A percentile compares a stretch with the other conserved stretches of the same genome.
phyloP scores from a whole-genome alignment of 768 basidiomycete species.

The Phallus indusiatus region DNA sequence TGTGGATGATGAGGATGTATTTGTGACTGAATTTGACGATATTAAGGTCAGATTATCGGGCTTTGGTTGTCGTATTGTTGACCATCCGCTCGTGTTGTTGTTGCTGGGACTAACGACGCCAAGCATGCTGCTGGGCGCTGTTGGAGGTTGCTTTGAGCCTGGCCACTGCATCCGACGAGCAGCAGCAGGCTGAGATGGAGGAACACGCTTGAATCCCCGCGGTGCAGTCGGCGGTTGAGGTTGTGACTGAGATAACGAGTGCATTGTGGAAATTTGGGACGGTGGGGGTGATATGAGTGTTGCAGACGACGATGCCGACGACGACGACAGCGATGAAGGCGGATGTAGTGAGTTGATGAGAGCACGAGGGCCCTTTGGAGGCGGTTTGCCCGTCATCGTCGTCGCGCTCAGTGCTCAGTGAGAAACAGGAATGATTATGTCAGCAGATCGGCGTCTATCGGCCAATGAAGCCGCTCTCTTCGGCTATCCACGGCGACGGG shows the following conservation, averaged over 20 bases:
- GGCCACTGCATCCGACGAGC: background rate
- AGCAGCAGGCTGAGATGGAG: background rate
- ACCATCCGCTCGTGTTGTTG: slow-evolving; percentile 9
- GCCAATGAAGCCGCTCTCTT: background rate
- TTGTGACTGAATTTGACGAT: slow-evolving; percentile 19
- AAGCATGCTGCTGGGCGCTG: background rate
- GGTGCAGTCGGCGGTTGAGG: slow-evolving; percentile 17
- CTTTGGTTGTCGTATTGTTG: slow-evolving; percentile 10
- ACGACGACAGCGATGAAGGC: slow-evolving; percentile 13
- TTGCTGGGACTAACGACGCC: background rate
- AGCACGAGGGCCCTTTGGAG: slow-evolving; percentile 66
- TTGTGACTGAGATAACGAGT: slow-evolving; percentile 19
- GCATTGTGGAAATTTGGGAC: slow-evolving; percentile 24
- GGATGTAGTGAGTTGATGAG: slow-evolving; percentile 42
- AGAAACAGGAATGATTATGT: background rate
- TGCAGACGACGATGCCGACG: slow-evolving; percentile 12
- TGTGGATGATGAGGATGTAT: background rate
- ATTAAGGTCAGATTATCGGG: slow-evolving; percentile 18
- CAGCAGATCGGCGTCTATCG: background rate
- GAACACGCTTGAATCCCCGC: background rate
- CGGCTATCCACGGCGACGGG: background rate
- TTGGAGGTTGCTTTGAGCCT: background rate
- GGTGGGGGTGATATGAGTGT: slow-evolving; percentile 23
- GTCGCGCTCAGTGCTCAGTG: background rate
- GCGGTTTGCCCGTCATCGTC: slow-evolving; percentile 68